These are phyloP conservation scores for Tetracladium marchalianum DNA, from an alignment of 495 filamentous ascomycete species.

Conservation along the genomic window DNA sequence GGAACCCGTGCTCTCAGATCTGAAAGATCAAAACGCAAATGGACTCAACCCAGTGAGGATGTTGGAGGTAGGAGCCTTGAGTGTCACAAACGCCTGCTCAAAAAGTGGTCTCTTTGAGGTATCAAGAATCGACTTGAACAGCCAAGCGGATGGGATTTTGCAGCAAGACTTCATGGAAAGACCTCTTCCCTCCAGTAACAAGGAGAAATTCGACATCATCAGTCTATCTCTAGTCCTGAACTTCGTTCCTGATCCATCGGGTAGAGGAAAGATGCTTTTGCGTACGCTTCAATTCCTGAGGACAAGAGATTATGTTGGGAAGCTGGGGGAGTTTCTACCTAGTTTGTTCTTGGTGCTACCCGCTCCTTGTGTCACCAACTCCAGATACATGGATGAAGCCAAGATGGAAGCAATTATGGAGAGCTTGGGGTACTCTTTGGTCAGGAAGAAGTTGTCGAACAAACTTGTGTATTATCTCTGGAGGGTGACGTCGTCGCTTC, in stretches of 20 bases:
- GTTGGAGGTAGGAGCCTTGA: constrained; percentile 86
- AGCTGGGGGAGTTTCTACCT: constrained; percentile 43
- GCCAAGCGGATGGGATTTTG: constrained; percentile 66
- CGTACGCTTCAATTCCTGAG: constrained; percentile 60
- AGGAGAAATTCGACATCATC: constrained; percentile 74
- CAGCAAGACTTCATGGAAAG: constrained; percentile 93
- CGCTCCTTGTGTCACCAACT: constrained; percentile 80
- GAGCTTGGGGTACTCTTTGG: constrained; percentile 59
- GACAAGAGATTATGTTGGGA: constrained; percentile 8
- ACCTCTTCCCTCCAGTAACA: constrained; percentile 51
- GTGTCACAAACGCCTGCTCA: constrained; percentile 75
- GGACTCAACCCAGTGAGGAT: constrained; percentile 39
- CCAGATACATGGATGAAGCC: constrained; percentile 76
- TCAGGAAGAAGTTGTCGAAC: constrained; percentile 57
- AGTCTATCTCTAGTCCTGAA: constrained; percentile 94
- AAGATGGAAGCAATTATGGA: constrained; percentile 63
- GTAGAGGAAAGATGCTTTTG: constrained; percentile 78
- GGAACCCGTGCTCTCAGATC: constrained; percentile 28
- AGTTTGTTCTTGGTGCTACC: constrained; percentile 86
- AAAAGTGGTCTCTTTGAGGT: constrained; percentile 59
- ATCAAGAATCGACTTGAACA: constrained; percentile 82
- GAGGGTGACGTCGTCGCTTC: constrained; percentile 31
- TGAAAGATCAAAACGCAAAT: constrained; percentile 18
- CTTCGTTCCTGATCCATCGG: constrained; percentile 70
- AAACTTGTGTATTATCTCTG: constrained; percentile 90